Percentiles rank a stretch among this genome's conserved stretches.
These are phyloP conservation scores for Phaeotremella fagi DNA, from an alignment of 768 basidiomycete species.

Conservation along the genomic window DNA sequence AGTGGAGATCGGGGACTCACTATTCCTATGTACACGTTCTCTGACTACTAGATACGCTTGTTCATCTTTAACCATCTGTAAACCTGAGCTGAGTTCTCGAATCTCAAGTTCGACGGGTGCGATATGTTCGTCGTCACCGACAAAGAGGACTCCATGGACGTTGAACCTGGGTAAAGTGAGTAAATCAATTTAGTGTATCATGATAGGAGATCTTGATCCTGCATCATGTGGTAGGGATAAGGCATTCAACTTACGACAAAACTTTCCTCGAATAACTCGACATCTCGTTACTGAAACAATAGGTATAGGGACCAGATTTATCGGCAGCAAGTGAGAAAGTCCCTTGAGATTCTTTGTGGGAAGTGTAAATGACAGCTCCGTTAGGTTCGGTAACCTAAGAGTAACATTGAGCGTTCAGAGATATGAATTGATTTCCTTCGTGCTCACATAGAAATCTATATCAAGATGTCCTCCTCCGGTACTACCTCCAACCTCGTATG, in stretches of 20 bases:
- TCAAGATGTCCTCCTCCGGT: constrained; percentile 78
- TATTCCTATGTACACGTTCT: constrained; percentile 87
- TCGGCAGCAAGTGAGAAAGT: constrained; percentile 80
- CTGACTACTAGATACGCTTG: constrained; percentile 97
- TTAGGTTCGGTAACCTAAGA: constrained; percentile 74
- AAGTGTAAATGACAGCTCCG: constrained; percentile 64
- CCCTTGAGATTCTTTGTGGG: constrained; percentile 82
- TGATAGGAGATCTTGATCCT: not conserved
- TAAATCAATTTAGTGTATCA: not conserved
- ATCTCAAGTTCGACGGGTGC: constrained; percentile 97
- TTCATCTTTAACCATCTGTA: constrained; percentile 91
- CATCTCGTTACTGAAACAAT: constrained; percentile 99
- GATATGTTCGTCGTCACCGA: constrained; percentile 76
- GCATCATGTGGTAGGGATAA: not conserved
- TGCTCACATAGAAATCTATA: constrained; percentile 87
- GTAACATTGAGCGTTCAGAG: not conserved
- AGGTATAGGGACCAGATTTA: constrained; percentile 80
- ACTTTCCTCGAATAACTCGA: constrained; percentile 92
- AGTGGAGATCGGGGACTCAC: constrained; percentile 57
- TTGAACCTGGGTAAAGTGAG: constrained; percentile 65
- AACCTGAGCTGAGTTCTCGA: constrained; percentile 69
- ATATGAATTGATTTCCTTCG: not conserved
- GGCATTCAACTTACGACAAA: constrained; percentile 62
- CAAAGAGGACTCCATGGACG: constrained; percentile 93
- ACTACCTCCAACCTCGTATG: constrained; percentile 88